These are phyloP conservation scores for Physcomitrium patens DNA, from an alignment of 225 moss, liverwort and hornwort species.

Conservation along the genomic window DNA sequence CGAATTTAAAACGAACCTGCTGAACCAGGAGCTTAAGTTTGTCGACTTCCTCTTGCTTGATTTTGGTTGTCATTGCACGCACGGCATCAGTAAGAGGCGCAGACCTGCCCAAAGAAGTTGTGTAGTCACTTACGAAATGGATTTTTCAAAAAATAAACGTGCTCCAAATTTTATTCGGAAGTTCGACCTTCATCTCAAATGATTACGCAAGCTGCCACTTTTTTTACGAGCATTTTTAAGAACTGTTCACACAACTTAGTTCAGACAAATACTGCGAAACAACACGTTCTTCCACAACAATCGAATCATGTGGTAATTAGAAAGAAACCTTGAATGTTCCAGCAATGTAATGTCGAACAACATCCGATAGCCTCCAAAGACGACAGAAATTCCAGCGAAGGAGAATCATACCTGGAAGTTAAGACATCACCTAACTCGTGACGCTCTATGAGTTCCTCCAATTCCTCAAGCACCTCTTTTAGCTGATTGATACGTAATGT, in stretches of 20 bases:
- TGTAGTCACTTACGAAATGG: slow-evolving; percentile 13
- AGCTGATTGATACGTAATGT: slow-evolving; percentile 39
- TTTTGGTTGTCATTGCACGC: slow-evolving; percentile 43
- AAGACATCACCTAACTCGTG: slow-evolving; percentile 53
- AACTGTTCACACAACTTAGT: too few relatives aligned
- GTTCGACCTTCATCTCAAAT: slow-evolving; percentile 4
- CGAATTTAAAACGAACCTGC: slow-evolving; percentile 15
- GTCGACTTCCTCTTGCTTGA: slow-evolving; percentile 55
- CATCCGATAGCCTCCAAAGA: too few relatives aligned
- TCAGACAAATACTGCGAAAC: too few relatives aligned
- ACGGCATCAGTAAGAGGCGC: slow-evolving; percentile 44
- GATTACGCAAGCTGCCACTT: not conserved
- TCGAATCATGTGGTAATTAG: not conserved
- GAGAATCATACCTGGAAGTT: slow-evolving; percentile 39
- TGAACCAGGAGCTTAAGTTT: slow-evolving; percentile 50
- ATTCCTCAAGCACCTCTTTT: slow-evolving; percentile 56
- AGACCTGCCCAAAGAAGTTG: slow-evolving; percentile 42
- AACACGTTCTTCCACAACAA: too few relatives aligned
- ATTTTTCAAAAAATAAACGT: slow-evolving; percentile 1
- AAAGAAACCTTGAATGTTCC: slow-evolving; percentile 7
- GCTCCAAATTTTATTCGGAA: not conserved
- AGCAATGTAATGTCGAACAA: not conserved
- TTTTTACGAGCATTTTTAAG: too few relatives aligned
- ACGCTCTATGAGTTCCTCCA: slow-evolving; percentile 56
- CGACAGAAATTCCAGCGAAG: not conserved